These are phyloP conservation scores for Acacia melanoxylon DNA, from an alignment of 306 rosid species.

Conservation along the genomic window DNA sequence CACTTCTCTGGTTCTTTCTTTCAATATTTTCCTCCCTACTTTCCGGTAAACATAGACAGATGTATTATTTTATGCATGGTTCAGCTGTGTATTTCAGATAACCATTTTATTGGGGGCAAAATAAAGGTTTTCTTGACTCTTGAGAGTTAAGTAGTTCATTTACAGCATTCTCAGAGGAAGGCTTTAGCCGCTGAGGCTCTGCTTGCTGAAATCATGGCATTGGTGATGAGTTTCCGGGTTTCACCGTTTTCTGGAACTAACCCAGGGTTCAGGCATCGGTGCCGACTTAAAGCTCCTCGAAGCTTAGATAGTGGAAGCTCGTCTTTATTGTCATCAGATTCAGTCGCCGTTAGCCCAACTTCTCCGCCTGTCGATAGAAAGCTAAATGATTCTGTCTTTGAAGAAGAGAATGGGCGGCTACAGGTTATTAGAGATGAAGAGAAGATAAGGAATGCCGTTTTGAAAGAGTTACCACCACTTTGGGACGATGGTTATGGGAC, in stretches of 20 bases:
- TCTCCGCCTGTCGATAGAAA: slow-evolving; percentile 42
- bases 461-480: slow-evolving; percentile 50
- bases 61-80: not conserved
- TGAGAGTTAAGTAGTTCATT: not conserved
- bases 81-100: not conserved
- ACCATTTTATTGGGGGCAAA: not conserved
- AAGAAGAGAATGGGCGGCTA: slow-evolving; percentile 38
- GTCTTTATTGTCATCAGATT: slow-evolving; percentile 42
- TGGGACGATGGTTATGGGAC: slow-evolving; percentile 92
- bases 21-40: not conserved
- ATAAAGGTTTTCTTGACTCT: not conserved
- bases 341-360: slow-evolving; percentile 43
- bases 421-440: slow-evolving; percentile 23
- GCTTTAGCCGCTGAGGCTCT: not conserved
- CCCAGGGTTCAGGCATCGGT: slow-evolving; percentile 21
- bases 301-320: slow-evolving; percentile 38
- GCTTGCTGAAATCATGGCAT: slow-evolving; percentile 46
- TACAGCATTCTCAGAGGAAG: not conserved
- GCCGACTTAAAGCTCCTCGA: slow-evolving; percentile 35
- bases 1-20: not conserved
- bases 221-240: slow-evolving; percentile 36
- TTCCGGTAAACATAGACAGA: not conserved
- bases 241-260: slow-evolving; percentile 36
- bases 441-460: slow-evolving; percentile 11
- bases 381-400: slow-evolving; percentile 33